Evolutionary conservation across 2,329 filamentous ascomycete species (phyloP).

Genomic region (Colletotrichum brevisporum): DNA sequence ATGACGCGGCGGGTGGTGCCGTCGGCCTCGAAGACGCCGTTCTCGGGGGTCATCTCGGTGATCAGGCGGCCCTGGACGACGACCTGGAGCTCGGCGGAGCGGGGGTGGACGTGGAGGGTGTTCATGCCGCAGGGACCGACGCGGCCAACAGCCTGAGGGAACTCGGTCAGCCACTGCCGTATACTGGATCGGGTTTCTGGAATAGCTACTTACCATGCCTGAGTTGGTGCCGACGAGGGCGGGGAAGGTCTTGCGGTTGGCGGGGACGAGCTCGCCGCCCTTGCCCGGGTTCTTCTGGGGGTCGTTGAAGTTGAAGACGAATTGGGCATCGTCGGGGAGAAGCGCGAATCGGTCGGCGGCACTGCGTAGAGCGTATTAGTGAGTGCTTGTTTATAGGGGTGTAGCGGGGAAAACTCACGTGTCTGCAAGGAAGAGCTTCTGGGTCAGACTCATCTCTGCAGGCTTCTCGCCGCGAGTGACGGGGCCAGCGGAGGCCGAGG

Average conservation of each 20-base stretch:
- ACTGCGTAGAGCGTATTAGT: conserved; percentile 46
- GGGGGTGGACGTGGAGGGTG: conserved; percentile 69
- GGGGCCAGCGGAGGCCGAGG: conserved; percentile 48
- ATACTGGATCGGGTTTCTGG: not conserved
- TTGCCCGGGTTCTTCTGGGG: conserved; percentile 49
- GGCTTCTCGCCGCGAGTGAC: conserved; percentile 28
- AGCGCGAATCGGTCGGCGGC: conserved; percentile 60
- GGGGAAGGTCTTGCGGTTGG: conserved; percentile 70
- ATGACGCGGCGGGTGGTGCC: conserved; percentile 50
- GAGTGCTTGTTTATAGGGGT: not conserved
- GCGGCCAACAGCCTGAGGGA: conserved; percentile 58
- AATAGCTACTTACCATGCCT: conserved; percentile 51
- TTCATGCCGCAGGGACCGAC: conserved; percentile 69
- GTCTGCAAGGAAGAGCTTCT: conserved; percentile 57
- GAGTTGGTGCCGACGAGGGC: conserved; percentile 66
- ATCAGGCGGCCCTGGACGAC: conserved; percentile 63
- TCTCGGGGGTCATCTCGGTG: conserved; percentile 68
- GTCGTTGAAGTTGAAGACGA: conserved; percentile 64
- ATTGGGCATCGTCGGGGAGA: conserved; percentile 59
- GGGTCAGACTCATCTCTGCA: conserved; percentile 45
- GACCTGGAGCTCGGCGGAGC: conserved; percentile 67
- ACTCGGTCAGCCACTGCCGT: not conserved
- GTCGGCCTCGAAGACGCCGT: conserved; percentile 59
- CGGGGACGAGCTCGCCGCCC: conserved; percentile 64
- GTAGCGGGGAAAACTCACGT: conserved; percentile 46